Evolutionary conservation across 78 protist species (phyloP), one percentile per base, ranked within the genome.

Genomic region (Dictyostelium brefeldianum): DNA sequence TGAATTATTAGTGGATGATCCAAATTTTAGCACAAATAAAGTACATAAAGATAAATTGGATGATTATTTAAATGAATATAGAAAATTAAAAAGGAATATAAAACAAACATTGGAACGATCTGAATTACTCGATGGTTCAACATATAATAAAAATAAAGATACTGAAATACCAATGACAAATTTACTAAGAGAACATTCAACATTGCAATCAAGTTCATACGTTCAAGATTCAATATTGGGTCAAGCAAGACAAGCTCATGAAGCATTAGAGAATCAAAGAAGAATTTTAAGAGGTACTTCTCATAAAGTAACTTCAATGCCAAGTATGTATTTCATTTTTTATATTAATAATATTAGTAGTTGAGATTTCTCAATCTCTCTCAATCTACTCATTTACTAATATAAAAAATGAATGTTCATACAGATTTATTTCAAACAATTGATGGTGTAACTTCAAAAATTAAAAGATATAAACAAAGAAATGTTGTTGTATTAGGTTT

Each of bases 241-340:
- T 25, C 93, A 87, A 77, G 93, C 93, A 65, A 87, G 93, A 87
- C 93, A 87, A 65, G 93, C 84, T 1, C 93, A 87, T 22, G 93
- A 87, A 65, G 93, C 83, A 64, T 36, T 87, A 12, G 93, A 87
- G 31, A 87, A 87, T 65, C 93, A 87, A 87, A 75, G 93, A 77
- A 74, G 75, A 77, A 74, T 77, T 48, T n/a, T 87, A 22, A 87
- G 83, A 77, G 93, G 93, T 47, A 46, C 93, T 8, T 47, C 53
- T 10, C 50, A 48, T 51, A 87, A 87, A 43, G 65, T 87, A 25
- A 87, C 43, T 64, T 22, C 46, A 47, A 87, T 87, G 93, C 73
- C 84, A n/a, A 50, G 93, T 74, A 53, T 36, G 78, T 65, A 65
- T 81, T 36, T 2, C 1, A 1, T 8, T 75, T 14, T 51, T 51